Base-by-base conservation (phyloP, 495 filamentous ascomycete species). In the Hyaloscypha hepaticicola region DNA sequence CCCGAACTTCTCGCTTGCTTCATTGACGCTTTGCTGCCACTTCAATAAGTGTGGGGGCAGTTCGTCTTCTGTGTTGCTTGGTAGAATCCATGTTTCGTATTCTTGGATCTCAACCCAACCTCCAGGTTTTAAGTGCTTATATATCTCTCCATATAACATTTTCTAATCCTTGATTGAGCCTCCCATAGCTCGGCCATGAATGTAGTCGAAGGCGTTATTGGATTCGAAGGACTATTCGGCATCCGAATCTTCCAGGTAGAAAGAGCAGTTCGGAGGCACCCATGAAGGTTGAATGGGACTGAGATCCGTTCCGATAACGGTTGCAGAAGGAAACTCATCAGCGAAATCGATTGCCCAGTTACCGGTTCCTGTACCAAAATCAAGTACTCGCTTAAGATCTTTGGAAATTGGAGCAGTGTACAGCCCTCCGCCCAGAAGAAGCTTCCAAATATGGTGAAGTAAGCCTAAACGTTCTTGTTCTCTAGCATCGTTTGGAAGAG, bases 81-180 rank as follows among this genome's bases (percentile, higher is more conserved):
- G 72, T 75, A 19, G 72, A 69, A 1, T 68, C 70, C 31, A 69
- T 24, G 81, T 79, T 78, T 67, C 67, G 67, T 69, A 85, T 62
- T 86, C 84, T 68, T 82, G 78, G n/a, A 82, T 70, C 67, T 86
- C 84, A 33, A 83, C 65, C 78, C 79, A 86, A 0, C 82, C 84
- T 0, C 83, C 83, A 0, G 84, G 82, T 31, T 77, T 76, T 0
- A 84, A 67, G 65, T 85, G 77, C 58, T 53, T 70, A 70, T 67
- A 74, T 25, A 66, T 63, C 6, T 69, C 61, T 24, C 55, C 31
- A 21, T 72, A 72, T 7, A 76, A 51, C 7, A 33, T 57, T 19
- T 49, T 61, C 78, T 80, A 83, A 69, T 85, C 79, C 16, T 65
- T 72, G 62, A 82, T 77, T 21, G 75, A 70, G 25, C 80, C 77